A percentile compares a stretch with the other conserved stretches of the same genome.
Conservation (phyloP, 2,329 filamentous ascomycete species). For the Pestalotiopsis sp. region DNA sequence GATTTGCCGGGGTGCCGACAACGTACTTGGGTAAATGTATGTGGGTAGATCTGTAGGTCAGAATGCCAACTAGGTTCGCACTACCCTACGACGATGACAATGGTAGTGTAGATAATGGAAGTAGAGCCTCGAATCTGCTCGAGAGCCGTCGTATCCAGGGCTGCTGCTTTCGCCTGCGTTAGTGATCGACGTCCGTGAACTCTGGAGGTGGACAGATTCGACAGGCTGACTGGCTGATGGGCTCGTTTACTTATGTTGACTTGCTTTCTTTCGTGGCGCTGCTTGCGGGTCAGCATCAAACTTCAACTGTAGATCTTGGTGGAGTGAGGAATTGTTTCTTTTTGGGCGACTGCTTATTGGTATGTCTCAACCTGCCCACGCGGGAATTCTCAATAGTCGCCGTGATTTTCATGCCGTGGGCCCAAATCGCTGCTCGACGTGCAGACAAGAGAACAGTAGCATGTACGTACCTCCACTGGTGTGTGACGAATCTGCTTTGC, state of each 20-base stretch:
- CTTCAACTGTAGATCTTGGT: not conserved
- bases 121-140: not conserved
- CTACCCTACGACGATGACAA: not conserved
- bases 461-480: too few relatives aligned
- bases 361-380: not conserved
- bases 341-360: not conserved
- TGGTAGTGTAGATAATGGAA: too few relatives aligned
- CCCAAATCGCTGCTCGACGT: too few relatives aligned
- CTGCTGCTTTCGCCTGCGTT: not conserved
- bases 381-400: not conserved
- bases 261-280: slow-evolving; percentile 8
- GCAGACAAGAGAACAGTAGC: too few relatives aligned
- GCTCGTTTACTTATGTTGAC: not conserved
- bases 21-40: too few relatives aligned
- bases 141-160: not conserved
- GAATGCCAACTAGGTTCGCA: not conserved
- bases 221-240: not conserved
- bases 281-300: not conserved
- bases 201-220: slow-evolving; percentile 5
- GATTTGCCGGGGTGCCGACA: too few relatives aligned
- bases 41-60: too few relatives aligned
- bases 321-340: not conserved
- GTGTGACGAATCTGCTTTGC: too few relatives aligned
- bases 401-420: too few relatives aligned
- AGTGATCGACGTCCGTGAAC: slow-evolving; percentile 7